Base-by-base conservation (phyloP, 768 basidiomycete species). In the Amanita jacksonii region DNA sequence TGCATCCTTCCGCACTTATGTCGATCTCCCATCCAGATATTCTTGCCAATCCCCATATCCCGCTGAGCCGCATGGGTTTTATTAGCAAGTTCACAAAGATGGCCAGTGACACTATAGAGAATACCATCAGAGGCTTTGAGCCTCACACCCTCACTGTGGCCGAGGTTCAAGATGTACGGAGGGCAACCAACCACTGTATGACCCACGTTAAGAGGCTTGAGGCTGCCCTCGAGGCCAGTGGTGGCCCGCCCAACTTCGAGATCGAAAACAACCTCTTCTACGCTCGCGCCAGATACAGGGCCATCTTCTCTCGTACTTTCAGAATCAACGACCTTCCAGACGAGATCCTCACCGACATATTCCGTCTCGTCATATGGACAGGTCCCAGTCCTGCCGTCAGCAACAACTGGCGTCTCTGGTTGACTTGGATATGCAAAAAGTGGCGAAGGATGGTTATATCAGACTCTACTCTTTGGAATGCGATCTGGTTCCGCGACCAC, bases 341-440 rank as follows among this genome's bases (percentile, higher is more conserved):
- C 23, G 85, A 87, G 56, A 76, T 86, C 44, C 61, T 85, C 47
- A 62, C 59, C 60, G 70, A 75, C 47, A 80, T 87, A 51, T 74
- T 86, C 51, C 79, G 74, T 47, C 64, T 64, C 52, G 69, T 76
- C 28, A 67, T 67, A 31, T 82, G 77, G 80, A 69, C 73, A n/a
- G 53, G 66, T 16, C 49, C 51, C 33, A 52, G 63, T 33, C 63
- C 69, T 12, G 44, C 50, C 4, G 49, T 55, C 18, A 66, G 67
- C 8, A 60, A 71, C 15, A 43, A 49, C 7, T 54, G 49, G 45
- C 77, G 80, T 38, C 54, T 77, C 25, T 55, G 53, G 39, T 54
- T 85, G 46, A 78, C 79, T 7, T 77, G 73, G 69, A 71, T 76
- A 15, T 85, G 79, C 53, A 64, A 59, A 43, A 61, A 60, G 31